Evolutionary conservation across 2,329 filamentous ascomycete species (phyloP), one percentile per base, ranked within the genome.

Genomic region (Sporothrix luriei): DNA sequence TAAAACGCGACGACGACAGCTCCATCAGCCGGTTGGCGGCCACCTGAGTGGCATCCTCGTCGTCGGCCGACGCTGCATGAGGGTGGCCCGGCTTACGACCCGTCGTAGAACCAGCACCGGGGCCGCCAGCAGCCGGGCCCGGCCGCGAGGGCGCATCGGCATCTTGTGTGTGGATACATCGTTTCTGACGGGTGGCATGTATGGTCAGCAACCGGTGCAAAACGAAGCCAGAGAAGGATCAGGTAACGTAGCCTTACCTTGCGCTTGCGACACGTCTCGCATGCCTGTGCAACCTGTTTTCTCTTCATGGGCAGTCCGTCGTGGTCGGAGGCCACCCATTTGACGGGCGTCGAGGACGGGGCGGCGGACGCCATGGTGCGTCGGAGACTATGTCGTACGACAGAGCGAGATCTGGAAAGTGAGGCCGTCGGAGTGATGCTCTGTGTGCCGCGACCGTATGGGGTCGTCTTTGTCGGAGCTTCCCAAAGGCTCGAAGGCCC

Each of bases 211-310:
- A 49, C 48, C 43, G 16, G 9, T 10, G 19, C 19, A 49, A 49
- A n/a, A 10, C 5, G 21, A 10, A 49, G 19, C 2, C 40, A 43
- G 9, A 43, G 11, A 14, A 26, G 33, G n/a, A 24, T 14, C 24
- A n/a, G 6, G 61, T 33, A 66, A 66, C 62, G 62, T 66, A n/a
- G 59, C 26, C 75, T 61, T 66, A 84, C 84, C 80, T 88, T 88
- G 71, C 83, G 83, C 64, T 82, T 83, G 4, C 86, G 83, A 73
- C 87, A 89, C 1, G 79, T 77, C 0, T 81, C 79, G 72, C 87
- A 89, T 4, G 87, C 87, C 40, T 87, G 85, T 70, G 83, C 82
- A 26, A 87, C 85, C 74, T 88, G 87, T 73, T 86, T 86, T 66
- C 86, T 79, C 78, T 89, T 89, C 68, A 86, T 79, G 4, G 85